phyloP scores from a whole-genome alignment of 345 rosid species.

The Syzygium jambos region DNA sequence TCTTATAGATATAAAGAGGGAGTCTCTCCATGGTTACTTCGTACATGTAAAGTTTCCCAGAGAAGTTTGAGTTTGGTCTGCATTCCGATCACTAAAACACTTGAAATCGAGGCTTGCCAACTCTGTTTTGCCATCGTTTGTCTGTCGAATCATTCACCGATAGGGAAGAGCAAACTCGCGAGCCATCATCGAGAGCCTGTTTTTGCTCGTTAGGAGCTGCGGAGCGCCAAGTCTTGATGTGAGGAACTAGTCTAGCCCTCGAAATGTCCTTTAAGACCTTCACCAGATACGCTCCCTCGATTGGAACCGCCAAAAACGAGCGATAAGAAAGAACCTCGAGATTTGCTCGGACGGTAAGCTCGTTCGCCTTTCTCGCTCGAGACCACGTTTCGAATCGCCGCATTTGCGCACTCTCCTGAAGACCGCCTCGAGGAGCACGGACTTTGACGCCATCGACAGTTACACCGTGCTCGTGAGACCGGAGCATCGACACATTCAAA shows the following conservation, averaged over 20 bases:
- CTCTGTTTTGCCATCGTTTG: neutral
- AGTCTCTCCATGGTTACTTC: neutral
- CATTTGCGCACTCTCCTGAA: neutral
- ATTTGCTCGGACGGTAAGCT: neutral
- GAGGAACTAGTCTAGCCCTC: neutral
- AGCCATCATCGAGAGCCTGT: neutral
- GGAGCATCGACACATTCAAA: neutral
- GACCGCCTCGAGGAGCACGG: neutral
- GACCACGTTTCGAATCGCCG: neutral
- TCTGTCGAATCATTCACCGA: neutral
- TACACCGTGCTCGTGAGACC: fast-evolving
- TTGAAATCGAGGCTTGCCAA: neutral
- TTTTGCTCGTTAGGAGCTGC: neutral
- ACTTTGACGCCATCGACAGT: neutral
- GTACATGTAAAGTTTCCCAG: neutral
- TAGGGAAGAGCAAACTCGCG: neutral
- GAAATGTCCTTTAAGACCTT: neutral
- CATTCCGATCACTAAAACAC: neutral
- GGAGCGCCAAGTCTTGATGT: neutral
- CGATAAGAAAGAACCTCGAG: fast-evolving
- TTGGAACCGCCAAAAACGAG: neutral
- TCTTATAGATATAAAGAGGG: no score
- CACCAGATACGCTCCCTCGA: fast-evolving
- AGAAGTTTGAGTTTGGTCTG: neutral
- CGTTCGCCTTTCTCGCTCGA: neutral